phyloP scores from a whole-genome alignment of 768 basidiomycete species.

The Kondoa subrosea region DNA sequence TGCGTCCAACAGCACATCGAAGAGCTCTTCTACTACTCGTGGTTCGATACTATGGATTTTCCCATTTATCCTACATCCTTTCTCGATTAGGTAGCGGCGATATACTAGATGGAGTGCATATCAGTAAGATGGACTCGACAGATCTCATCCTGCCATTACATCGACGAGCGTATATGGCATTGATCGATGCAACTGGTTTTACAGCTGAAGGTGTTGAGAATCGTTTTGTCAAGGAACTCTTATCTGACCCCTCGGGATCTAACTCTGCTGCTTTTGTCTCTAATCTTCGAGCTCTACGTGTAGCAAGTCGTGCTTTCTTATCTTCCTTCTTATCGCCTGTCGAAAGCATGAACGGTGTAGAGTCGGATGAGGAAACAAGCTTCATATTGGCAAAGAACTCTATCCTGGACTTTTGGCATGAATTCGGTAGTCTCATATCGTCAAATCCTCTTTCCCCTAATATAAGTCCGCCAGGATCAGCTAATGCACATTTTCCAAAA shows the following conservation, averaged over 20 bases:
- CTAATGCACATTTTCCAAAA: not conserved
- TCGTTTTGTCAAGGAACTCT: not conserved
- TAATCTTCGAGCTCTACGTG: not conserved
- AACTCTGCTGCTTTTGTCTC: not conserved
- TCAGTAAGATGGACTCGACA: not conserved
- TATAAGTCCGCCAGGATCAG: not conserved
- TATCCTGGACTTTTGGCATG: not conserved
- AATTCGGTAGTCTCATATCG: no score
- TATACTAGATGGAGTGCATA: not conserved
- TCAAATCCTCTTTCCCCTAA: no score
- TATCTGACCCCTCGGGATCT: not conserved
- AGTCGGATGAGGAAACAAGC: not conserved
- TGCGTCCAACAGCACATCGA: not conserved
- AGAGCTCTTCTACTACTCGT: not conserved
- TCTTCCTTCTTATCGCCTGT: not conserved
- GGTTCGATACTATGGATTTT: slow-evolving; percentile 1
- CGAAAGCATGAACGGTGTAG: not conserved
- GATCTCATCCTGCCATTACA: slow-evolving; percentile 7
- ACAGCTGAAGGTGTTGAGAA: not conserved
- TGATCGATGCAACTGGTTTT: slow-evolving; percentile 3
- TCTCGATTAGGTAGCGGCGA: not conserved
- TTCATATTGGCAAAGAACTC: not conserved
- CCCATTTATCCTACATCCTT: not conserved
- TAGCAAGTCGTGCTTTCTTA: not conserved
- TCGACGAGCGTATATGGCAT: not conserved